Evolutionary conservation across 352 stramenopile species (phyloP), one percentile per base, ranked within the genome.

Genomic region (Plasmopara viticola): DNA sequence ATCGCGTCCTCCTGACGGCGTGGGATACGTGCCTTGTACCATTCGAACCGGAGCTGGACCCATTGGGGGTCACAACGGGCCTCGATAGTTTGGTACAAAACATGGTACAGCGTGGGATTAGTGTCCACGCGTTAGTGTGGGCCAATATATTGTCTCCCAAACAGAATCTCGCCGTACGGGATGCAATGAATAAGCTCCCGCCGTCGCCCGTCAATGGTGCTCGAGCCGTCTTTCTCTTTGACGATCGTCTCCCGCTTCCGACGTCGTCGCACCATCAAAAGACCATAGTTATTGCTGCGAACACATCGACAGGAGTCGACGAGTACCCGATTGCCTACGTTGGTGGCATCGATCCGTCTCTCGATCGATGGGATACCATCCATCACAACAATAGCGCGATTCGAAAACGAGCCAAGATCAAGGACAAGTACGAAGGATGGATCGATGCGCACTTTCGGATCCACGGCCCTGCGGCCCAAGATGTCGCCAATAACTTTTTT

Each of bases 341-440:
- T 0, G 73, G 75, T 1, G 78, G 75, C 0, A 58, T 81, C 4
- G 78, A 87, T n/a, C n/a, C 47, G 45, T 84, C 28, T 72, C 60
- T 51, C 15, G 66, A 86, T 43, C 74, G 78, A 6, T 88, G 78
- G 74, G 72, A 87, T 48, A 80, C 72, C 14, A 59, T 70, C 12
- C 53, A 56, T 5, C 72, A 85, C 54, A 62, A 87, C 56, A 50
- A 71, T 17, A 52, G 71, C 5, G 56, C 44, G 6, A 37, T 87
- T 25, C 66, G 76, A 0, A 33, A 63, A 5, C 40, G 40, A 7
- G 58, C 53, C 25, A 44, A 51, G 4, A 70, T 85, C 30, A 45
- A 63, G 8, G 57, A 44, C 33, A 10, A 37, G 10, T 67, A 69
- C 45, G 58, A 83, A 13, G 75, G 78, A 9, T 90, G 74, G 76